Conservation (phyloP, 768 basidiomycete genomes). For the Hydnum rufescens region DNA sequence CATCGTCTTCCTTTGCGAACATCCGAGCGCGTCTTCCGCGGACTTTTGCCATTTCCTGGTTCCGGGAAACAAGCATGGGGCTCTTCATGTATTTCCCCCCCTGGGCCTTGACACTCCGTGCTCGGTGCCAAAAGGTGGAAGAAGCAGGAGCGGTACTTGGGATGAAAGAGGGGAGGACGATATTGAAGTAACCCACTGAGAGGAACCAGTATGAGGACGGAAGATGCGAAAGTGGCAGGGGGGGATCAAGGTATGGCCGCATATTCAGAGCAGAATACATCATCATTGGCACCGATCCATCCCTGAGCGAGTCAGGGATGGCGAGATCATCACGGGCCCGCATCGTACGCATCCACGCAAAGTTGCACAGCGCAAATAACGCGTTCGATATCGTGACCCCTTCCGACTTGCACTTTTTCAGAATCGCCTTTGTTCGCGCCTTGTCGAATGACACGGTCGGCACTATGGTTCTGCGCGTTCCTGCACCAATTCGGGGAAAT, state of each 20-base stretch:
- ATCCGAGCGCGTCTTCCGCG: conserved; percentile 37
- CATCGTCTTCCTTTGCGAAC: conserved; percentile 64
- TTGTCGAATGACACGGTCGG: conserved; percentile 17
- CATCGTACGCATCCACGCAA: conserved; percentile 15
- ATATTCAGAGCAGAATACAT: conserved; percentile 78
- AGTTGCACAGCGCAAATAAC: conserved; percentile 20
- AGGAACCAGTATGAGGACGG: conserved; percentile 57
- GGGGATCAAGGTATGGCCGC: conserved; percentile 31
- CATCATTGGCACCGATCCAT: conserved; percentile 29
- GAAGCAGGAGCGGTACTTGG: conserved; percentile 22
- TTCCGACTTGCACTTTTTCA: conserved; percentile 19
- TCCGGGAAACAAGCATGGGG: conserved; percentile 39
- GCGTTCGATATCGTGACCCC: conserved; percentile 20
- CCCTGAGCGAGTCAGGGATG: conserved; percentile 21
- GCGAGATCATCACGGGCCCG: not conserved
- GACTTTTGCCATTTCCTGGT: conserved; percentile 42
- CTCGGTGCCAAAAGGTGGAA: conserved; percentile 53
- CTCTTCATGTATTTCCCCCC: conserved; percentile 44
- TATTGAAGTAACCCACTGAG: conserved; percentile 65
- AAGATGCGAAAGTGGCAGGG: too few relatives aligned
- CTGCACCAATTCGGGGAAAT: conserved; percentile 31
- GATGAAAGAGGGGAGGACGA: conserved; percentile 56
- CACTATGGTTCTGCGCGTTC: conserved; percentile 33
- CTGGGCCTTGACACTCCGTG: conserved; percentile 48
- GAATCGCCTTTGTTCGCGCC: not conserved